These are phyloP conservation scores for Claviceps cyperi DNA, from an alignment of 2,329 filamentous ascomycete genomes.

Conservation along the genomic window DNA sequence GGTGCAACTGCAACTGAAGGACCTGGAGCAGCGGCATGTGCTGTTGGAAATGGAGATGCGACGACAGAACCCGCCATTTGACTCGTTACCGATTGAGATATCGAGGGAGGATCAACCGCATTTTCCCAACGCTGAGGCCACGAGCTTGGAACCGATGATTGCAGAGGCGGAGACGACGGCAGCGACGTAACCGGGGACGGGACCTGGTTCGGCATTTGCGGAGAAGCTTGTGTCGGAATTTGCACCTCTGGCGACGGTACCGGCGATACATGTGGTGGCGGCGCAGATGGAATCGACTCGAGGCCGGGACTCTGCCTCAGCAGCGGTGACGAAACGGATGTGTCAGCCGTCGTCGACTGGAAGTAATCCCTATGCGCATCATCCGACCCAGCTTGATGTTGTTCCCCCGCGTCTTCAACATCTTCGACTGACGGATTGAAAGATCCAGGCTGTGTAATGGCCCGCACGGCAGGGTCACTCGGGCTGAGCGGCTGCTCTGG, in stretches of 20 bases:
- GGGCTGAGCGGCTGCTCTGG: slow-evolving; percentile 39
- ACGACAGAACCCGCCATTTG: neutral
- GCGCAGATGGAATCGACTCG: slow-evolving; percentile 10
- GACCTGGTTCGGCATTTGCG: slow-evolving; percentile 13
- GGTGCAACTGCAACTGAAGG: slow-evolving; percentile 3
- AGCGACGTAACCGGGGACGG: slow-evolving; percentile 12
- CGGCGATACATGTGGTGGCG: slow-evolving; percentile 8
- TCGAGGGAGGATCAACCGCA: slow-evolving; percentile 1
- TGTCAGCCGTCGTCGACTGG: slow-evolving; percentile 13
- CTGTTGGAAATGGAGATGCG: slow-evolving; percentile 6
- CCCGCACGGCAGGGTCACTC: slow-evolving; percentile 49
- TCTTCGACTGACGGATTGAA: slow-evolving; percentile 38
- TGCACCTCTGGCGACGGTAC: slow-evolving; percentile 7
- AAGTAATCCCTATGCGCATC: slow-evolving; percentile 19
- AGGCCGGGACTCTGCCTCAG: slow-evolving; percentile 16
- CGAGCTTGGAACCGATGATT: slow-evolving; percentile 4
- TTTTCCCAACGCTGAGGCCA: slow-evolving; percentile 10
- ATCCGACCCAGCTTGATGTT: slow-evolving; percentile 10
- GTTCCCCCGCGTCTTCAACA: slow-evolving; percentile 29
- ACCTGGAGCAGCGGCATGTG: slow-evolving; percentile 3
- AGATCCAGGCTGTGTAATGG: slow-evolving; percentile 18
- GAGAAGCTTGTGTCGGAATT: slow-evolving; percentile 15
- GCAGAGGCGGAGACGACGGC: slow-evolving; percentile 1
- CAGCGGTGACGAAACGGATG: slow-evolving; percentile 21
- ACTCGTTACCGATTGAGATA: neutral